Evolutionary conservation across 2,329 filamentous ascomycete genomes (phyloP), one percentile per base, ranked within the genome.

Genomic region (Phaeosphaeriaceae sp.): DNA sequence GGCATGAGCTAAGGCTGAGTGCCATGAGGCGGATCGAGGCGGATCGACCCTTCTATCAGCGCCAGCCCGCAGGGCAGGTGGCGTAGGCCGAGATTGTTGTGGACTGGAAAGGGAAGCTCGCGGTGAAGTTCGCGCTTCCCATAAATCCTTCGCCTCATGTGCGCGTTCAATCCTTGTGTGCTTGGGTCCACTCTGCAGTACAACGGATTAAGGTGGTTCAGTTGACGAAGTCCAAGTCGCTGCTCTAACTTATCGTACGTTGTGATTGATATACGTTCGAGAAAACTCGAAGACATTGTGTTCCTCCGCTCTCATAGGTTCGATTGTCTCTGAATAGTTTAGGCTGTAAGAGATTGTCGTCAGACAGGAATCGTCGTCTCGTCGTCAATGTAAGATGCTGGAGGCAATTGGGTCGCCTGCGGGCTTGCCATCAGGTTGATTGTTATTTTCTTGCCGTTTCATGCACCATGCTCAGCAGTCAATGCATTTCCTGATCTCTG

Each of bases 21-120:
- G n/a, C 20, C n/a, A 13, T 25, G 21, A 15, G 7, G 47, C 11
- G 5, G 45, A 9, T 15, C 21, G 20, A 27, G 25, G 25, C n/a
- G n/a, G n/a, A n/a, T n/a, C n/a, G 25, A 4, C 9, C 25, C 25
- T 27, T 5, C 4, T 7, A 33, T 46, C 21, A 31, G 50, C 24
- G 27, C 44, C 50, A 36, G 50, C 13, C 50, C 41, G 50, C 40
- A 42, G 36, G 50, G 50, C 50, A 53, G 6, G n/a, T 21, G 50
- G 50, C 22, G 36, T 46, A 13, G 42, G 22, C 45, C 45, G 22
- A 47, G 45, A 24, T 22, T 25, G 20, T 13, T 22, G 20, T 13
- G 20, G 45, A 17, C 45, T 6, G 44, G 44, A 11, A 31, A 10
- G 9, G 44, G 44, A 20, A 24, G 45, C 45, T 17, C 3, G 20